Percentiles rank a stretch among this genome's conserved stretches.
Evolutionary conservation across 2,329 filamentous ascomycete species (phyloP).

Genomic region (Neocatenulostroma microsporum): DNA sequence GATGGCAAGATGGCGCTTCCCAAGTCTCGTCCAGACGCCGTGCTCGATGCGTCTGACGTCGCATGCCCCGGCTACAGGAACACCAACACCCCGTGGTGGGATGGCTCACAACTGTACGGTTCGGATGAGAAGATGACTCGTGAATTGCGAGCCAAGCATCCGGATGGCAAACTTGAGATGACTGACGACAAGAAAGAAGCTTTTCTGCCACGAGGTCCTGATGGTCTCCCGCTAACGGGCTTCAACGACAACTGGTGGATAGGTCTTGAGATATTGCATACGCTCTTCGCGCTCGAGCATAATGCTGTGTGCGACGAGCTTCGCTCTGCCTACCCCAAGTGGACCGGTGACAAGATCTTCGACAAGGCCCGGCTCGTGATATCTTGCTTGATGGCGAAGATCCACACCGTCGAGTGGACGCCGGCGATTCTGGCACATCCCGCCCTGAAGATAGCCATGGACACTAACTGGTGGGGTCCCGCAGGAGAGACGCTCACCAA

Average conservation of each 20-base stretch:
- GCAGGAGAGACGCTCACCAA: slow-evolving; percentile 37
- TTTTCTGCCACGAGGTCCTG: slow-evolving; percentile 35
- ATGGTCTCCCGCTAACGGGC: slow-evolving; percentile 35
- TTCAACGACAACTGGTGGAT: slow-evolving; percentile 43
- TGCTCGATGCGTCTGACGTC: slow-evolving; percentile 31
- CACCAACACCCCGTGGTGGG: slow-evolving; percentile 41
- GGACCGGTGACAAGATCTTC: slow-evolving; percentile 37
- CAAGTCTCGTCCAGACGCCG: slow-evolving; percentile 29
- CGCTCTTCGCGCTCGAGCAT: slow-evolving; percentile 41
- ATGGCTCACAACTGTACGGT: slow-evolving; percentile 42
- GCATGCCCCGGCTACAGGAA: slow-evolving; percentile 38
- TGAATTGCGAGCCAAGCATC: slow-evolving; percentile 28
- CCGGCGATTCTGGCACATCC: slow-evolving; percentile 42
- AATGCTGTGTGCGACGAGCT: slow-evolving; percentile 39
- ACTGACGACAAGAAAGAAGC: slow-evolving; percentile 27
- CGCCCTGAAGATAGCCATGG: slow-evolving; percentile 37
- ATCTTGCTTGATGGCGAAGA: slow-evolving; percentile 44
- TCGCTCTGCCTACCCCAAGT: slow-evolving; percentile 29
- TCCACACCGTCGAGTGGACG: slow-evolving; percentile 45
- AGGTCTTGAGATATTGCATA: slow-evolving; percentile 41
- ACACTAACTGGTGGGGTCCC: slow-evolving; percentile 42
- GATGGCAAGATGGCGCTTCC: slow-evolving; percentile 32
- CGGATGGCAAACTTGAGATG: slow-evolving; percentile 36
- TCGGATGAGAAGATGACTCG: slow-evolving; percentile 33
- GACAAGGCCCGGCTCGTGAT: slow-evolving; percentile 41